These are phyloP conservation scores for Circinella minor DNA, from an alignment of 371 early-diverging fungal species.

Conservation along the genomic window DNA sequence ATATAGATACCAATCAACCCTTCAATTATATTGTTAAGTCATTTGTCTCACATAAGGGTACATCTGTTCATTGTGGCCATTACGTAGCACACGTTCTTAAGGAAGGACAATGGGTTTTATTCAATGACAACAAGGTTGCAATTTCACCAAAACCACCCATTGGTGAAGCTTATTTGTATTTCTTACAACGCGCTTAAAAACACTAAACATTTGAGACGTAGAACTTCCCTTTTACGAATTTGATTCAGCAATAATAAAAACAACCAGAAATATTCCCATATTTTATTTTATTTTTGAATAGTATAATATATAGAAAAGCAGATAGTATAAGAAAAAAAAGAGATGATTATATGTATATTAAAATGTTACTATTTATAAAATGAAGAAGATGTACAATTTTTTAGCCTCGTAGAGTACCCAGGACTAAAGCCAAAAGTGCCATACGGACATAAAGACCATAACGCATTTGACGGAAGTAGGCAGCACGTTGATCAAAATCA, in stretches of 20 bases:
- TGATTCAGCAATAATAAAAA: neutral
- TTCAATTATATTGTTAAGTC: slow-evolving; percentile 77
- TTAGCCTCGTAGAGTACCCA: slow-evolving; percentile 53
- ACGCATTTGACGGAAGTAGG: slow-evolving; percentile 97
- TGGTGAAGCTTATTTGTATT: slow-evolving; percentile 77
- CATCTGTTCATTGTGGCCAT: slow-evolving; percentile 96
- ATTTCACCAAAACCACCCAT: slow-evolving; percentile 64
- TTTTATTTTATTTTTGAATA: neutral
- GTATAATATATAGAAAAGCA: neutral
- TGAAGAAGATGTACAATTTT: neutral
- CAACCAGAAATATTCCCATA: too few species aligned
- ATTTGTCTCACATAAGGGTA: slow-evolving; percentile 96
- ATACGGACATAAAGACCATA: slow-evolving; percentile 97
- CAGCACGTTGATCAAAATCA: slow-evolving; percentile 95
- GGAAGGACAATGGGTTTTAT: slow-evolving; percentile 82
- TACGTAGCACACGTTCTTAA: slow-evolving; percentile 90
- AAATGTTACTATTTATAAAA: neutral
- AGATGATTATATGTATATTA: neutral
- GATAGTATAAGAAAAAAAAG: neutral
- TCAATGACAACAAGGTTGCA: slow-evolving; percentile 96
- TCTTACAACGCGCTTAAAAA: slow-evolving; percentile 47
- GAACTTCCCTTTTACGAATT: neutral
- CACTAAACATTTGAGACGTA: neutral
- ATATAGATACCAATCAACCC: slow-evolving; percentile 49
- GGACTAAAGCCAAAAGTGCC: slow-evolving; percentile 92